Evolutionary conservation across 1,284 basidiomycete genomes (phyloP).

Genomic region (Cutaneotrichosporon curvatum): DNA sequence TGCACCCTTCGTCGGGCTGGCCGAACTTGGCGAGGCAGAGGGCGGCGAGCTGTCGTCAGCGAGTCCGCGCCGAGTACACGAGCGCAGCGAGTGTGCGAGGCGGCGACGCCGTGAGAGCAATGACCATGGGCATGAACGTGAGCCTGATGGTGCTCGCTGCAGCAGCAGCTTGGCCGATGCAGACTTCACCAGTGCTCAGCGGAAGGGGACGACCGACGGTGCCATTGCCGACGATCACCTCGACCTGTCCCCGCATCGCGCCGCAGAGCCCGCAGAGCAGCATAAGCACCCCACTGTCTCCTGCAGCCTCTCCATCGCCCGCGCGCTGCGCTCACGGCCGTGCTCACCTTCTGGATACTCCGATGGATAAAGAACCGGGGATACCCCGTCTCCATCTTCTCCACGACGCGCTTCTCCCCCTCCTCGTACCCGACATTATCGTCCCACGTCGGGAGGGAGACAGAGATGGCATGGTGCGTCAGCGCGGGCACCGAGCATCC

Average conservation of each 20-base stretch:
- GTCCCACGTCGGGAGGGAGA: conserved; percentile 90
- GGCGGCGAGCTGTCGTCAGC: conserved; percentile 57
- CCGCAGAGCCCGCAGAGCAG: too few relatives aligned
- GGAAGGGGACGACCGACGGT: too few relatives aligned
- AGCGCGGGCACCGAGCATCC: conserved; percentile 46
- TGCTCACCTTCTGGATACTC: conserved; percentile 71
- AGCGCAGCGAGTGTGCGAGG: background rate
- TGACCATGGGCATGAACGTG: background rate
- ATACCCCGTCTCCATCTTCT: conserved; percentile 87
- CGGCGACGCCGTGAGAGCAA: too few relatives aligned
- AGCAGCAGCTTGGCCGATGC: too few relatives aligned
- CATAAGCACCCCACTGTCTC: background rate
- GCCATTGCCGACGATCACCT: too few relatives aligned
- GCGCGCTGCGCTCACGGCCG: background rate
- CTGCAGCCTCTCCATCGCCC: background rate
- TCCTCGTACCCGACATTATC: conserved; percentile 94
- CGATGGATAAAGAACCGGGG: conserved; percentile 93
- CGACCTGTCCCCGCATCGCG: too few relatives aligned
- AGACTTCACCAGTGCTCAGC: too few relatives aligned
- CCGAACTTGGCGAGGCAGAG: conserved; percentile 75
- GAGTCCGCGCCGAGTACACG: background rate
- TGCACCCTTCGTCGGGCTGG: conserved; percentile 59
- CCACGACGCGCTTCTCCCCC: conserved; percentile 72
- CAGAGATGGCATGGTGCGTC: conserved; percentile 82
- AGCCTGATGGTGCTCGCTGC: too few relatives aligned